Evolutionary conservation across 2,329 filamentous ascomycete genomes (phyloP), one percentile per base, ranked within the genome.

Genomic region (Zasmidium citrigriseum): DNA sequence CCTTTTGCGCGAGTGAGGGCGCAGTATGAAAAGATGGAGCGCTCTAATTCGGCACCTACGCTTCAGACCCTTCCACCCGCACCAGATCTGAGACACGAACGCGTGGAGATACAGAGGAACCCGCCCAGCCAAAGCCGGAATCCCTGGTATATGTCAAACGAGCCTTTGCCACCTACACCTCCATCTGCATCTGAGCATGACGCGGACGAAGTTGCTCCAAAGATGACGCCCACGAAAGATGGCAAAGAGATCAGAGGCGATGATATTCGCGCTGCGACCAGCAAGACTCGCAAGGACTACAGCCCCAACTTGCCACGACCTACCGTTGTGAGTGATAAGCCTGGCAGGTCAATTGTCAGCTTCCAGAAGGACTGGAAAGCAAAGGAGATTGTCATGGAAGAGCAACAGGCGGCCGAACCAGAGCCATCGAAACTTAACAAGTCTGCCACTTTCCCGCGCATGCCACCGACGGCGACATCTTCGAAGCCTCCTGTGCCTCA

Each of bases 291-390:
- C 64, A 92, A 87, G 73, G 91, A 96, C 75, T 88, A 93, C 71
- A 97, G 92, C 76, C 77, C 87, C 57, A 96, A 90, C 72, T 81
- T 98, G 62, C 93, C 93, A 24, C 93, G 89, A 70, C 93, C 93
- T 64, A 91, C 90, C 55, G 88, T 90, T 70, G 93, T 98, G 75
- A 97, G 92, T 78, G 89, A 97, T 78, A 89, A 84, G 71, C 89
- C 90, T 68, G 91, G 91, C 68, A 87, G 93, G 72, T 93, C 93
- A 63, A 98, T 98, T 81, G 93, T 98, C 82, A 98, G 93, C 83
- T 98, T 98, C 82, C 85, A 96, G 77, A 85, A 85, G 70, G 85
- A 89, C 73, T 96, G 91, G 87, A 89, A 86, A 81, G 84, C 86
- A 72, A 85, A 84, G 73, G 86, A 89, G 73, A 81, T 89, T 82